Evolutionary conservation across 164 flowering plant species (phyloP).

Genomic region (Buxus sempervirens): DNA sequence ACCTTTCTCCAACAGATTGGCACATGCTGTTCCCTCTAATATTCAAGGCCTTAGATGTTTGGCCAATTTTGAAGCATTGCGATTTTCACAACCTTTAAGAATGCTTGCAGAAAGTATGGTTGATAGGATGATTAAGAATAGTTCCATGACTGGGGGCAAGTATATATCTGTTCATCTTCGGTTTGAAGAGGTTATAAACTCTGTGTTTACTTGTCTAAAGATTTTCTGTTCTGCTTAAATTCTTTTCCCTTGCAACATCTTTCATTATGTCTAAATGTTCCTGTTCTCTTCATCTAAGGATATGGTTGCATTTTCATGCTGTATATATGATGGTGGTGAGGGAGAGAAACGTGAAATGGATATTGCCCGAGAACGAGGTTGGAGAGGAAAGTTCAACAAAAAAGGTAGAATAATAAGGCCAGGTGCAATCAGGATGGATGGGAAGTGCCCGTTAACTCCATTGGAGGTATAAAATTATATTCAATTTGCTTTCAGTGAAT

Average conservation of each 20-base stretch:
- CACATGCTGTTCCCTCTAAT: slow-evolving; percentile 68
- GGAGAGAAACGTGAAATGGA: slow-evolving; percentile 96
- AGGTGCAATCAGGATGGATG: slow-evolving; percentile 79
- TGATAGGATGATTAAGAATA: slow-evolving; percentile 70
- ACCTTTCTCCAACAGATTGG: slow-evolving; percentile 95
- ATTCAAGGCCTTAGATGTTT: slow-evolving; percentile 84
- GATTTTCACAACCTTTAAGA: slow-evolving; percentile 76
- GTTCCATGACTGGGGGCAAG: slow-evolving; percentile 66
- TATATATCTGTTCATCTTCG: slow-evolving; percentile 95
- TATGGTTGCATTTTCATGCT: slow-evolving; percentile 99
- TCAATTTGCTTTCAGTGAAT: background rate
- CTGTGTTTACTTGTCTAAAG: slow-evolving; percentile 1
- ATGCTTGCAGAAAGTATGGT: slow-evolving; percentile 80
- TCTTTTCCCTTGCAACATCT: background rate
- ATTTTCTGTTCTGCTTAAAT: background rate
- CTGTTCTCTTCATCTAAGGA: slow-evolving; percentile 42
- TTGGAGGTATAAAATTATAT: slow-evolving; percentile 56
- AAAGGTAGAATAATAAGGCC: slow-evolving; percentile 81
- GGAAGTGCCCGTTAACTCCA: slow-evolving; percentile 96
- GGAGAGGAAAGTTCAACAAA: slow-evolving; percentile 88
- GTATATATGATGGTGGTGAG: slow-evolving; percentile 93
- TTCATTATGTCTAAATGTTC: slow-evolving; percentile 3
- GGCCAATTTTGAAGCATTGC: slow-evolving; percentile 81
- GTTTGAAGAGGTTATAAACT: slow-evolving; percentile 71
- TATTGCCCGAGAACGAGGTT: slow-evolving; percentile 77